Evolutionary conservation across 2,329 filamentous ascomycete species (phyloP), one percentile per base, ranked within the genome.

Genomic region (Penicillium capsulatum): DNA sequence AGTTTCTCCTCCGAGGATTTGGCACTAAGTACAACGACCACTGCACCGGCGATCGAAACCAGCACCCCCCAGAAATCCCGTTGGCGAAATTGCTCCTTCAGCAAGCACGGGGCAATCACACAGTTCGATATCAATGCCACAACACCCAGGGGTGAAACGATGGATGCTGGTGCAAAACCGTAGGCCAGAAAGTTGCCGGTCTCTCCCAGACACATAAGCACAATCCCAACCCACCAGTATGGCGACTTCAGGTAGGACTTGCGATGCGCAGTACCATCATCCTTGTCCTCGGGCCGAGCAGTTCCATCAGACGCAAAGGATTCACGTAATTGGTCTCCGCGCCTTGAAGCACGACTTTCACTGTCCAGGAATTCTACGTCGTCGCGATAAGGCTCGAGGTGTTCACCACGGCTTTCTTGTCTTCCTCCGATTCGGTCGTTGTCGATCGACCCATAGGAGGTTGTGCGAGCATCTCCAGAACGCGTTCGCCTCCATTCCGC

Each of bases 131-230:
- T 83, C 47, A 98, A 73, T 2, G 92, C 92, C 9, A 98, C 92
- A n/a, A 98, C 92, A 7, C 92, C 92, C 4, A 98, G 74, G 0
- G 92, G 92, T 22, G 90, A 96, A 29, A 98, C 92, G 55, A 98
- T 96, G 10, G 92, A 97, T 6, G 92, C 92, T 3, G 92, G 92
- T 19, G 92, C 92, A 63, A 98, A 98, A 16, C 92, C 92, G 59
- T 98, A 98, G 0, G 92, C 92, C 48, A 98, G 71, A 60, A 98
- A 98, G 64, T 98, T 98, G 36, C 92, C 92, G 60, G 86, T 84
- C 69, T 98, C 92, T 41, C 92, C 92, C 16, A 95, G 70, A 1
- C 83, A 88, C 79, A 98, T 98, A 44, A 98, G 74, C 11, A 94
- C 77, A 51, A 97, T 91, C 14, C 92, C 92, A 20, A 83, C 69